phyloP scores from a whole-genome alignment of 176 grass and related monocot genomes.

The barley (Hordeum vulgare) region DNA sequence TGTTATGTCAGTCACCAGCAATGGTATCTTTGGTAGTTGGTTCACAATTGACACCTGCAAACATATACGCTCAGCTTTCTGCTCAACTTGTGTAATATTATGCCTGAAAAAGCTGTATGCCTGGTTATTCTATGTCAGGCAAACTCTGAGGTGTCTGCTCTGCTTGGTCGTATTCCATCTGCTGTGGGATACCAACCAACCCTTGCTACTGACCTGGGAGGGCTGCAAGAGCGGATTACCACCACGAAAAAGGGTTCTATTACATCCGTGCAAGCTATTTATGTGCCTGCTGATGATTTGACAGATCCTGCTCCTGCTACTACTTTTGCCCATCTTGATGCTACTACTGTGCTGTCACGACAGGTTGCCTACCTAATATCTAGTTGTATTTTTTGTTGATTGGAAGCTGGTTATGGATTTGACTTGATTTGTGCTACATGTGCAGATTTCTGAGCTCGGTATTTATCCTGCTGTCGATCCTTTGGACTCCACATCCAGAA shows the following conservation, averaged over 20 bases:
- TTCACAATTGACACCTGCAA: neutral
- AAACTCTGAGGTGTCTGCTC: constrained; percentile 97
- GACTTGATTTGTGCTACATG: constrained; percentile 11
- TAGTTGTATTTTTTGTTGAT: neutral
- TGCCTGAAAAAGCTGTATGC: constrained; percentile 3
- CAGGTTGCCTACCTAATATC: constrained; percentile 32
- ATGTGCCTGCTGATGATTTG: constrained; percentile 97
- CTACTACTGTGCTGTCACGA: constrained; percentile 91
- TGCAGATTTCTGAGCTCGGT: constrained; percentile 90
- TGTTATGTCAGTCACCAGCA: neutral
- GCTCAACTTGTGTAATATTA: neutral
- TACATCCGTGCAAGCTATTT: constrained; percentile 95
- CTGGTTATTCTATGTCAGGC: constrained; percentile 46
- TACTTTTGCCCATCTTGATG: constrained; percentile 97
- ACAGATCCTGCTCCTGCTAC: constrained; percentile 98
- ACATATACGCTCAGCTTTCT: neutral
- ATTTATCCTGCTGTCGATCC: constrained; percentile 94
- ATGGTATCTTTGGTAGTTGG: neutral
- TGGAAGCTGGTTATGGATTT: neutral
- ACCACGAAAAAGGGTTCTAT: constrained; percentile 98
- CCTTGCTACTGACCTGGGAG: constrained; percentile 94
- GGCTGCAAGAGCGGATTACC: constrained; percentile 90
- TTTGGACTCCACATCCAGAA: constrained; percentile 92
- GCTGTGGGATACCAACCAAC: constrained; percentile 98
- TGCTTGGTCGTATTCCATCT: constrained; percentile 95